Percentiles rank a stretch among this genome's conserved stretches.
These are phyloP conservation scores for Xylaria scruposa DNA, from an alignment of 495 filamentous ascomycete genomes.

Conservation along the genomic window DNA sequence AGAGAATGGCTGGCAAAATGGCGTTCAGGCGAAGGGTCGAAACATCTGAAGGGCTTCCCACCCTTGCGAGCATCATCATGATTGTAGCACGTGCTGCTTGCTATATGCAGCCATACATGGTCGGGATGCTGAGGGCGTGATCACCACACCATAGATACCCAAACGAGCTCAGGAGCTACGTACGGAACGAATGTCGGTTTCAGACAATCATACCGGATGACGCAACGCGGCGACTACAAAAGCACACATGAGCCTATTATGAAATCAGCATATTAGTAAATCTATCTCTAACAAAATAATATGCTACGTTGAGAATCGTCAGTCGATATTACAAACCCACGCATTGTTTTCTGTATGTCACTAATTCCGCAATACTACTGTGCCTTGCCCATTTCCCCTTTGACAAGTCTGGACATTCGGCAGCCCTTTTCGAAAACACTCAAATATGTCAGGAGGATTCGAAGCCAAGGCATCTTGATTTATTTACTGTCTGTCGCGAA, in stretches of 20 bases:
- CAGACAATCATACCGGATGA: neutral
- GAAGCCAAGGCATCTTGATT: constrained; percentile 7
- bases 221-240: constrained; percentile 7
- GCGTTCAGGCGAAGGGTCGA: constrained; percentile 27
- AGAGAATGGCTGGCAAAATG: constrained; percentile 19
- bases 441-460: constrained; percentile 17
- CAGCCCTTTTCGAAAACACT: constrained; percentile 19
- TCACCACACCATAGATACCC: constrained; percentile 1
- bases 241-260: neutral
- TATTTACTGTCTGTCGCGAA: neutral
- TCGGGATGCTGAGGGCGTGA: constrained; percentile 11
- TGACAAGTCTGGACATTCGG: constrained; percentile 16
- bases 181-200: constrained; percentile 17
- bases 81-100: constrained; percentile 1
- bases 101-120: neutral
- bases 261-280: constrained; percentile 13
- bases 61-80: constrained; percentile 9
- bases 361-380: neutral
- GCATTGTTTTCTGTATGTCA: neutral
- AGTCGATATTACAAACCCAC: constrained; percentile 14
- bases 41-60: constrained; percentile 9
- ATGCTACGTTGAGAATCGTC: neutral
- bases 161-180: constrained; percentile 9
- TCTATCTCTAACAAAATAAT: neutral
- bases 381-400: constrained; percentile 7